These are phyloP conservation scores for Lycium barbarum DNA, from an alignment of 257 asterid species.

Conservation along the genomic window DNA sequence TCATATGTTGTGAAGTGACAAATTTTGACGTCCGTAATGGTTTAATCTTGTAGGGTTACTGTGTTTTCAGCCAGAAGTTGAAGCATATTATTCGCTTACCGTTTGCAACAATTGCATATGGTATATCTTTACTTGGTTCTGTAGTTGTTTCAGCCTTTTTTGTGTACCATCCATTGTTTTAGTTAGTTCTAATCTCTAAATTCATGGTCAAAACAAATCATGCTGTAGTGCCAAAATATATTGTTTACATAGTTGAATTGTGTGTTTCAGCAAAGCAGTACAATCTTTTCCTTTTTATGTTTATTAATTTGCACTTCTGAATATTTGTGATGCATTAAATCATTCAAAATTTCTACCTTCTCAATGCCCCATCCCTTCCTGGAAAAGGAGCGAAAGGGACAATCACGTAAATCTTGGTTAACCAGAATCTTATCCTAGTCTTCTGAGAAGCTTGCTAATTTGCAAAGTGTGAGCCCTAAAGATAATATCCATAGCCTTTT, in stretches of 20 bases:
- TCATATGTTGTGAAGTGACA: background rate
- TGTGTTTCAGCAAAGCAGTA: conserved; percentile 12
- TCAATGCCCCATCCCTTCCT: conserved; percentile 8
- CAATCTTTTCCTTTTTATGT: background rate
- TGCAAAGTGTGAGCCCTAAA: background rate
- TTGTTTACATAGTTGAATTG: background rate
- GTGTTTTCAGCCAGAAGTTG: conserved; percentile 94
- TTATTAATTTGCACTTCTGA: background rate
- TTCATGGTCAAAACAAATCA: conserved; percentile 7
- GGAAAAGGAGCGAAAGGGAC: background rate
- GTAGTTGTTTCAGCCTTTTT: conserved; percentile 7
- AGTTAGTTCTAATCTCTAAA: conserved; percentile 2
- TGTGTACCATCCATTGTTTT: background rate
- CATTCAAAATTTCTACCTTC: conserved; percentile 1
- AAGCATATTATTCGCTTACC: conserved; percentile 91
- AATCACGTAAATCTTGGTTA: conserved; percentile 17
- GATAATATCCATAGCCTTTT: background rate
- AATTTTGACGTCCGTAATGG: background rate
- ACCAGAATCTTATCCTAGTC: background rate
- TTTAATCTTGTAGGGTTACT: conserved; percentile 77
- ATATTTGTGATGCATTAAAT: background rate
- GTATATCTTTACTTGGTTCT: conserved; percentile 45
- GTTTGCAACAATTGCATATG: conserved; percentile 83
- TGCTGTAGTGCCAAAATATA: background rate
- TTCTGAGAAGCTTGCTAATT: conserved; percentile 11